Evolutionary conservation across 2,329 filamentous ascomycete genomes (phyloP).

Genomic region (Cladorrhinum sp.): DNA sequence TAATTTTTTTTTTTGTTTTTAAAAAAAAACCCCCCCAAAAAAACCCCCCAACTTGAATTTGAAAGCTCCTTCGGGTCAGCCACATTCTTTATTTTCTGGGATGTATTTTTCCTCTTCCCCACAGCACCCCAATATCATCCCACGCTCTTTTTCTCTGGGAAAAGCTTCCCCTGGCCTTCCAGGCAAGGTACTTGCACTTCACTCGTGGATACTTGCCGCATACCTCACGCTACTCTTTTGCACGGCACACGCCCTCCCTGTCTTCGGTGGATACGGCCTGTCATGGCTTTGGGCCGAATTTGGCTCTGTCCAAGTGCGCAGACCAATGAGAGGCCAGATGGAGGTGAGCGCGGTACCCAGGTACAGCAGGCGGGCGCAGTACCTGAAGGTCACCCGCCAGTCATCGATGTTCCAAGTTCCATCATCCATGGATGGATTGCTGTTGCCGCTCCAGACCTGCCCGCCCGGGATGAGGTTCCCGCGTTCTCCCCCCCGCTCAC

Average conservation of each 20-base stretch:
- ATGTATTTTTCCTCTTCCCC: slow-evolving; percentile 5
- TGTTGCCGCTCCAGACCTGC: not conserved
- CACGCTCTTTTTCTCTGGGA: slow-evolving; percentile 19
- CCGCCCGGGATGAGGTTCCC: not conserved
- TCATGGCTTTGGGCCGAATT: slow-evolving; percentile 19
- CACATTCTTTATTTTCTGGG: slow-evolving; percentile 1
- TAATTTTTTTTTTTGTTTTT: no score
- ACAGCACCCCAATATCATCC: slow-evolving; percentile 23
- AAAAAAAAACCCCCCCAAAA: no score
- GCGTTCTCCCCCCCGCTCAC: not conserved
- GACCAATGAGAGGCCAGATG: slow-evolving; percentile 26
- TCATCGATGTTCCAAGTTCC: slow-evolving; percentile 2
- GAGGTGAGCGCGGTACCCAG: slow-evolving; percentile 21
- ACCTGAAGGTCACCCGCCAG: slow-evolving; percentile 7
- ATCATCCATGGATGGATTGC: not conserved
- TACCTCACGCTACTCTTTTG: slow-evolving; percentile 19
- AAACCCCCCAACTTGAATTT: not conserved
- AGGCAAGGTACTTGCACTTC: slow-evolving; percentile 16
- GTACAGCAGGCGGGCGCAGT: slow-evolving; percentile 9
- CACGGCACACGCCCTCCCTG: slow-evolving; percentile 23
- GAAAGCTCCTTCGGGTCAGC: slow-evolving; percentile 8
- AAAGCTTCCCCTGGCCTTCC: slow-evolving; percentile 23
- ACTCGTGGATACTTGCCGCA: slow-evolving; percentile 18
- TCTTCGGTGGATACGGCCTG: slow-evolving; percentile 21
- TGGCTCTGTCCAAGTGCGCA: slow-evolving; percentile 9